Evolutionary conservation across 2,329 filamentous ascomycete genomes (phyloP).

Genomic region (Trichoderma oligosporum): DNA sequence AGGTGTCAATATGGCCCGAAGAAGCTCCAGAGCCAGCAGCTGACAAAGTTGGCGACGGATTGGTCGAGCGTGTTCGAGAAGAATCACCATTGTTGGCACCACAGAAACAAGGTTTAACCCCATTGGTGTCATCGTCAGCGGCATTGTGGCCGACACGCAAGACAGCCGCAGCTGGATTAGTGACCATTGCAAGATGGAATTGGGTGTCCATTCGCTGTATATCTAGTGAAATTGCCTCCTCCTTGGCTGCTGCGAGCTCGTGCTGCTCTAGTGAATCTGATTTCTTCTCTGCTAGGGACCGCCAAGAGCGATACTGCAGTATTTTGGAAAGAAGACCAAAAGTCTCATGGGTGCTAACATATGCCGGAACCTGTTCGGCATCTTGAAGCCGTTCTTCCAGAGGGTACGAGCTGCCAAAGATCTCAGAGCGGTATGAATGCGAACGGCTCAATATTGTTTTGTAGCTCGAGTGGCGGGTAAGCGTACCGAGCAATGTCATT

Average conservation of each 20-base stretch:
- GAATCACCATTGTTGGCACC: background rate
- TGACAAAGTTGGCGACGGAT: too few species aligned
- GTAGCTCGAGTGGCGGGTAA: background rate
- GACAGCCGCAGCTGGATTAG: background rate
- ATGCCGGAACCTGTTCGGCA: background rate
- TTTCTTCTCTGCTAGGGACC: background rate
- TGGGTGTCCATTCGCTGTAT: background rate
- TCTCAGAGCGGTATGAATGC: background rate
- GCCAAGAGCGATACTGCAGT: slow-evolving; percentile 9
- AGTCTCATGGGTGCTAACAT: slow-evolving; percentile 7
- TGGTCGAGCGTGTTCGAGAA: too few species aligned
- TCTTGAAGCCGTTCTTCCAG: background rate
- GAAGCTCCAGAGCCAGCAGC: too few species aligned
- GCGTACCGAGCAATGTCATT: background rate
- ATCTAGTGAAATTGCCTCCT: background rate
- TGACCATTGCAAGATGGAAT: background rate
- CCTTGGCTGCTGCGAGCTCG: background rate
- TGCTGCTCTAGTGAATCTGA: background rate
- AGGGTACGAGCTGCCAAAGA: background rate
- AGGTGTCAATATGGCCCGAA: too few species aligned
- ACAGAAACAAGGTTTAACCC: background rate
- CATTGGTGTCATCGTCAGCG: background rate
- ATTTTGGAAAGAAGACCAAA: slow-evolving; percentile 12
- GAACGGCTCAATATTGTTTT: background rate
- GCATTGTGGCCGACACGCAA: background rate